phyloP scores from a whole-genome alignment of 2,329 filamentous ascomycete species.

The Penicillium sp. region DNA sequence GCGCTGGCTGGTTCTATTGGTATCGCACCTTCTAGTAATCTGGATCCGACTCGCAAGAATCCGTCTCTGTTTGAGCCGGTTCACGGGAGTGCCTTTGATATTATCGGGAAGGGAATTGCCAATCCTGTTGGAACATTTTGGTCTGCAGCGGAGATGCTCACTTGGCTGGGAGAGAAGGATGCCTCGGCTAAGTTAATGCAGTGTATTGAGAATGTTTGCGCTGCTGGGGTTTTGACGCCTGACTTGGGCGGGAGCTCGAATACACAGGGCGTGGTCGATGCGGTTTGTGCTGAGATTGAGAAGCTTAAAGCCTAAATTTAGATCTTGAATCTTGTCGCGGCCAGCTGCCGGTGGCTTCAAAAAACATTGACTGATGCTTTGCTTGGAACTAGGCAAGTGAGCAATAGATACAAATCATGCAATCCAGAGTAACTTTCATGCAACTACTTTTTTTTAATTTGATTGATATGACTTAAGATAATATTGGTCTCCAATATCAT shows the following conservation, averaged over 20 bases:
- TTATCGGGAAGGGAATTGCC: slow-evolving; percentile 60
- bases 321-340: too few species aligned
- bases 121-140: slow-evolving; percentile 68
- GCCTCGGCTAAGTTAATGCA: slow-evolving; percentile 59
- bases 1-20: slow-evolving; percentile 69
- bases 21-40: slow-evolving; percentile 67
- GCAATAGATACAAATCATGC: neutral
- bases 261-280: slow-evolving; percentile 60
- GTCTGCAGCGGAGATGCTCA: slow-evolving; percentile 68
- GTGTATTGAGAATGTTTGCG: slow-evolving; percentile 61
- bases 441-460: neutral
- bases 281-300: slow-evolving; percentile 54
- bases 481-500: neutral
- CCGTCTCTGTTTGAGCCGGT: slow-evolving; percentile 65
- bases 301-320: slow-evolving; percentile 15
- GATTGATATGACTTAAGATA: neutral
- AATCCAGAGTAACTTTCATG: neutral
- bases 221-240: slow-evolving; percentile 54
- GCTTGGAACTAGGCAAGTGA: too few species aligned
- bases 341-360: neutral
- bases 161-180: slow-evolving; percentile 60
- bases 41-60: slow-evolving; percentile 63
- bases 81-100: slow-evolving; percentile 66
- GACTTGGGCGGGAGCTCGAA: slow-evolving; percentile 60
- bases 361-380: too few species aligned